A percentile compares a stretch with the other conserved stretches of the same genome.
Conservation (phyloP, 495 filamentous ascomycete genomes). For the Elaphomyces granulatus region DNA sequence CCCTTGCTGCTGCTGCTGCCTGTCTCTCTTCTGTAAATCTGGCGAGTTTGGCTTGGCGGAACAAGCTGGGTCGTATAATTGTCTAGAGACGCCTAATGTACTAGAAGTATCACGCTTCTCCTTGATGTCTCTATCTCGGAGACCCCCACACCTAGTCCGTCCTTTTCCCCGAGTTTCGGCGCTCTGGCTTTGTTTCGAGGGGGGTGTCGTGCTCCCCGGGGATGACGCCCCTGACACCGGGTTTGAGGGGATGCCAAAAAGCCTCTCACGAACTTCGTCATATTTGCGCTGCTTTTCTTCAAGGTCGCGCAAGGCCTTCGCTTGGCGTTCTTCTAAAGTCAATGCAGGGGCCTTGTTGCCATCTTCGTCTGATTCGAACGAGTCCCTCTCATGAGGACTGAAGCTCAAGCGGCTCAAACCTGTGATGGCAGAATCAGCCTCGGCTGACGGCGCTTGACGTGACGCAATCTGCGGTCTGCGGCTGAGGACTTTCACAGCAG, state of each 20-base stretch:
- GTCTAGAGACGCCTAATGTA: constrained; percentile 26
- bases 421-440: constrained; percentile 37
- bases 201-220: constrained; percentile 49
- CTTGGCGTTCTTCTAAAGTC: constrained; percentile 55
- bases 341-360: constrained; percentile 40
- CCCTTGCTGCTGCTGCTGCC: constrained; percentile 20
- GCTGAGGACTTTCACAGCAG: constrained; percentile 65
- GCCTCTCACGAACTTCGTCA: constrained; percentile 65
- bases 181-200: constrained; percentile 28
- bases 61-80: constrained; percentile 65
- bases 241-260: constrained; percentile 53
- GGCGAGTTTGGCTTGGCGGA: constrained; percentile 43
- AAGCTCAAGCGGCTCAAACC: constrained; percentile 42
- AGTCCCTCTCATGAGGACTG: constrained; percentile 43
- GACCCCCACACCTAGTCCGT: constrained; percentile 24
- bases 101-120: constrained; percentile 37
- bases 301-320: constrained; percentile 55
- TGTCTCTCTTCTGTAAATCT: constrained; percentile 38
- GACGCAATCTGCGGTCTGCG: constrained; percentile 49
- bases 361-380: constrained; percentile 45
- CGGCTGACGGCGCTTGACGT: constrained; percentile 13
- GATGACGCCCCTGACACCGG: constrained; percentile 37
- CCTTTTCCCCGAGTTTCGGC: constrained; percentile 27
- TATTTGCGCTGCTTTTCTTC: constrained; percentile 86
- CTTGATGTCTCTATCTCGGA: constrained; percentile 12